Base-by-base conservation (phyloP, 164 flowering plant species). In the Malania oleifera region DNA sequence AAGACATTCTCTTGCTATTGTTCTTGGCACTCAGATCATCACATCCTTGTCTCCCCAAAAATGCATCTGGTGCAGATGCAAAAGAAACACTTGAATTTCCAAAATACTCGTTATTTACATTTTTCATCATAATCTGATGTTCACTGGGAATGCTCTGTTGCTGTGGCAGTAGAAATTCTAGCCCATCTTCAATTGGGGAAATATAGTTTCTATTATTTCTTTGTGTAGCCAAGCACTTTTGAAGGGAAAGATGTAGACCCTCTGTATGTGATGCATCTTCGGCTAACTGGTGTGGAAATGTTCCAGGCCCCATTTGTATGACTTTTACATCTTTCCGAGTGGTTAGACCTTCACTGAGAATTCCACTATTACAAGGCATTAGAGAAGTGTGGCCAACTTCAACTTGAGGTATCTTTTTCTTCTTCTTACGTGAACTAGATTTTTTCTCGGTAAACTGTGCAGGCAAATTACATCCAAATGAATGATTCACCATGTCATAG, bases 351-450 rank as follows among this genome's bases (percentile, higher is more conserved):
- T 53, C 52, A 59, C 50, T 54, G 7, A 48, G 28, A 20, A 63
- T 43, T 57, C 52, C 56, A 61, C 61, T 57, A 55, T 35, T 63
- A 69, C 60, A 44, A 39, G 57, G 62, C 41, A 54, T 56, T 56
- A 24, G 20, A 60, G 67, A 61, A 52, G 61, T 60, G 50, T 17
- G 69, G 0, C 19, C 56, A 49, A 64, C 64, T 52, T 70, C 65
- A 56, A 54, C 38, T 52, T 38, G 66, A 60, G 54, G 63, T 50
- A 60, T 60, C 66, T 75, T 77, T 44, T 41, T 55, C 50, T 71
- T 73, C 56, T 63, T 77, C 73, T 73, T 75, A 24, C 34, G 54
- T 47, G 26, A 29, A 59, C 15, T 56, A 29, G 56, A 27, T 35
- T 51, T 54, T 44, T 51, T 54, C 40, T 67, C 69, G 28, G 26